These are phyloP conservation scores for Backusella westeae DNA, from an alignment of 192 early-diverging fungal species.

Conservation along the genomic window DNA sequence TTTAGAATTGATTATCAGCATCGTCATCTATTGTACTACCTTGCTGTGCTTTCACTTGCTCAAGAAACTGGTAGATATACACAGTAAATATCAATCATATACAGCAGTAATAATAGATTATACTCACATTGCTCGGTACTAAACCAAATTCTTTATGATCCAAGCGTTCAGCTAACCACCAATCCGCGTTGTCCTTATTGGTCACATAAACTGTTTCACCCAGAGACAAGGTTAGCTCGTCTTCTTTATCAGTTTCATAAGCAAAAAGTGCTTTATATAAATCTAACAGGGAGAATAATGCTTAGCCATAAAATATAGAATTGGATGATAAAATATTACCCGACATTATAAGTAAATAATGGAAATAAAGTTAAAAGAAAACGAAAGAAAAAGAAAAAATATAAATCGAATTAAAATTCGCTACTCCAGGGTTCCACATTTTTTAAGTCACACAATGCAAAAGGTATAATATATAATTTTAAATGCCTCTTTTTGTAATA, in stretches of 20 bases:
- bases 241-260: constrained; percentile 60
- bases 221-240: constrained; percentile 55
- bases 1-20: neutral
- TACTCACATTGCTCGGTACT: constrained; percentile 48
- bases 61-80: constrained; percentile 15
- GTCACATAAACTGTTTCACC: constrained; percentile 58
- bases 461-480: neutral
- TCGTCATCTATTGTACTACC: neutral
- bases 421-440: neutral
- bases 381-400: neutral
- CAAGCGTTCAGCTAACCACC: constrained; percentile 47
- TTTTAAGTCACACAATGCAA: neutral
- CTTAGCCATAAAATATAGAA: neutral
- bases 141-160: constrained; percentile 34
- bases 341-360: neutral
- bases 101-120: neutral
- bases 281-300: neutral
- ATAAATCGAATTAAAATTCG: neutral
- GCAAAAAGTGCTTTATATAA: constrained; percentile 35
- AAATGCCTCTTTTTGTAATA: neutral
- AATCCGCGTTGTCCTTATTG: constrained; percentile 49
- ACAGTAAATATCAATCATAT: neutral
- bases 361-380: neutral
- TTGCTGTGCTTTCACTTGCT: neutral
- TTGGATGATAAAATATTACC: neutral